Base-by-base conservation (phyloP, 2,329 filamentous ascomycete species). In the Xylariales sp. region DNA sequence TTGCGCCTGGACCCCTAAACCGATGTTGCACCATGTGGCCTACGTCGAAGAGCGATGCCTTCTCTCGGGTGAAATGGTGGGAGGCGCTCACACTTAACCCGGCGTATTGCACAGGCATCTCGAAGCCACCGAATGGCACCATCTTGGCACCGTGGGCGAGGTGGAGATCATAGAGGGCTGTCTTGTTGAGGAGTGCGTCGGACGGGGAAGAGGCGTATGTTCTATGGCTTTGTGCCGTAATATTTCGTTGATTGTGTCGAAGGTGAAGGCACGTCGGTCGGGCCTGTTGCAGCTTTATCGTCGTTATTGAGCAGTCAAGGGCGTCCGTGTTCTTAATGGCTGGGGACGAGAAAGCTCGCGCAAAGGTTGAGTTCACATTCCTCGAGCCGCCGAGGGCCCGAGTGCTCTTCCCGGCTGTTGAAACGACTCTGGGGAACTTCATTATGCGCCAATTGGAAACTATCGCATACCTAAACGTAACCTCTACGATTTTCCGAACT, bases 1-100 rank as follows among this genome's bases (percentile, higher is more conserved):
- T 86, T 5, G 93, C 94, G 41, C 92, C 92, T 6, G 93, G 89
- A 0, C 96, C 96, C 59, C 88, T 88, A 78, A 99, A 89, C 72
- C 90, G 87, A 80, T 97, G 94, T 83, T 97, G 94, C 70, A 91
- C 94, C 95, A 98, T 98, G 83, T 98, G 96, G 79, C 91, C 91
- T 62, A 98, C 96, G 80, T 99, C 96, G 78, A 99, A 99, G 71
- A 99, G 83, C 71, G 94, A 97, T 65, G 93, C 92, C 80, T 94
- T 92, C 74, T 89, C 86, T 62, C 96, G 90, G 16, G 96, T 98
- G 86, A 95, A 97, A 75, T 90, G 86, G 84, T 98, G 96, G 60
- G 93, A 97, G 69, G 94, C 92, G 73, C 88, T 86, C 71, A 97
- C 91, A 73, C 91, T 90, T 72, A 92, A 86, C 72, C 90, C 87